These are phyloP conservation scores for Tetraselmis striata DNA, from an alignment of 139 green algal species.

Conservation along the genomic window DNA sequence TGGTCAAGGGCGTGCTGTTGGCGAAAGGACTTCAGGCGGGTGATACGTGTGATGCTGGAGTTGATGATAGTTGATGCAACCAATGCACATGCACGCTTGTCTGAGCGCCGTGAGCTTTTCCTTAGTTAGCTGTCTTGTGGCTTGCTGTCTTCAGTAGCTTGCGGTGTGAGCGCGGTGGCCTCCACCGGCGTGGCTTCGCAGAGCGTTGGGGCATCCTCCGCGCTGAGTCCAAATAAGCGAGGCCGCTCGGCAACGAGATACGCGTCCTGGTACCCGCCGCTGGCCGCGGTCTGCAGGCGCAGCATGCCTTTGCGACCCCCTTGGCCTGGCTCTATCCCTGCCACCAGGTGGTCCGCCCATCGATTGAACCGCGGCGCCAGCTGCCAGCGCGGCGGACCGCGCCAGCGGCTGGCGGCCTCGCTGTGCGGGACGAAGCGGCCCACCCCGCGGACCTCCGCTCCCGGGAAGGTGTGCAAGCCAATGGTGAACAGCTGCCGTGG, in stretches of 20 bases:
- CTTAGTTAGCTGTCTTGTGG: too few relatives aligned
- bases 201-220: background rate
- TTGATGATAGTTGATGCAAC: too few relatives aligned
- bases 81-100: too few relatives aligned
- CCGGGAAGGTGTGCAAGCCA: background rate
- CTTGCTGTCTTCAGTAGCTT: too few relatives aligned
- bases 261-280: background rate
- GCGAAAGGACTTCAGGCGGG: too few relatives aligned
- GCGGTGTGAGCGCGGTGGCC: too few relatives aligned
- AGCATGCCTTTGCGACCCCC: background rate
- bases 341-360: background rate
- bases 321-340: background rate
- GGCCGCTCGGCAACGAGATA: background rate
- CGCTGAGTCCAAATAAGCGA: too few relatives aligned
- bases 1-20: too few relatives aligned
- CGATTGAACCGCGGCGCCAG: background rate
- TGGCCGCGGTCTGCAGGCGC: background rate
- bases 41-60: too few relatives aligned
- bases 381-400: background rate
- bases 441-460: background rate
- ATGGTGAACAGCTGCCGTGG: background rate
- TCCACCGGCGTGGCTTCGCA: background rate
- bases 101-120: too few relatives aligned
- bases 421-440: background rate
- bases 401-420: background rate